These are phyloP conservation scores for Geotrichum cucujoidarum DNA, from an alignment of 1,139 yeast genomes.

Conservation along the genomic window DNA sequence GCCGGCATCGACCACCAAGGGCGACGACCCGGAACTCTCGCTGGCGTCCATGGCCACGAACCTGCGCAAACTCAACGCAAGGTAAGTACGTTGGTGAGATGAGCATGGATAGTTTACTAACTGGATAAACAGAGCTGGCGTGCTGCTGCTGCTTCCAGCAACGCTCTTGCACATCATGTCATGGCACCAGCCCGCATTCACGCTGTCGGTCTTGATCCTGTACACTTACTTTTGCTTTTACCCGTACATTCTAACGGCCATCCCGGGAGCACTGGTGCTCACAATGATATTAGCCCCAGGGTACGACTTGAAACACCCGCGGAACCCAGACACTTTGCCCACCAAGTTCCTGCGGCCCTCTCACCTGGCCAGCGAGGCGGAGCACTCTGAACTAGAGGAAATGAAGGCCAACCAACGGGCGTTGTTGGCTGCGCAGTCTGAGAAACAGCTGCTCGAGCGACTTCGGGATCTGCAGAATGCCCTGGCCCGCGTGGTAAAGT, in stretches of 20 bases:
- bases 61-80: constrained; percentile 17
- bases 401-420: not conserved
- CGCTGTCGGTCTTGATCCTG: constrained; percentile 33
- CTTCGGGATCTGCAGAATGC: constrained; percentile 61
- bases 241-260: constrained; percentile 62
- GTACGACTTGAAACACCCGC: constrained; percentile 59
- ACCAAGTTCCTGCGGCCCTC: constrained; percentile 16
- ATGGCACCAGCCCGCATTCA: constrained; percentile 24
- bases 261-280: constrained; percentile 57
- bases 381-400: constrained; percentile 17
- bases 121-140: constrained; percentile 4
- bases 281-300: constrained; percentile 66
- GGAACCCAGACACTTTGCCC: constrained; percentile 22
- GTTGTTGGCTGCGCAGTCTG: constrained; percentile 1
- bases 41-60: constrained; percentile 18
- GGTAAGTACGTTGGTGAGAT: constrained; percentile 7
- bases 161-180: constrained; percentile 15
- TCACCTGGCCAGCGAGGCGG: constrained; percentile 16
- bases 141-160: constrained; percentile 13
- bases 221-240: constrained; percentile 44
- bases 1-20: not conserved
- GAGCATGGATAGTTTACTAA: not conserved
- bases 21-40: constrained; percentile 15
- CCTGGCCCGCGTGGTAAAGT: constrained; percentile 51
- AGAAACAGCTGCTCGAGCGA: constrained; percentile 40